A percentile compares a stretch with the other conserved stretches of the same genome.
Conservation (phyloP, 305 asterid genomes). For the Solanum hybrid region DNA sequence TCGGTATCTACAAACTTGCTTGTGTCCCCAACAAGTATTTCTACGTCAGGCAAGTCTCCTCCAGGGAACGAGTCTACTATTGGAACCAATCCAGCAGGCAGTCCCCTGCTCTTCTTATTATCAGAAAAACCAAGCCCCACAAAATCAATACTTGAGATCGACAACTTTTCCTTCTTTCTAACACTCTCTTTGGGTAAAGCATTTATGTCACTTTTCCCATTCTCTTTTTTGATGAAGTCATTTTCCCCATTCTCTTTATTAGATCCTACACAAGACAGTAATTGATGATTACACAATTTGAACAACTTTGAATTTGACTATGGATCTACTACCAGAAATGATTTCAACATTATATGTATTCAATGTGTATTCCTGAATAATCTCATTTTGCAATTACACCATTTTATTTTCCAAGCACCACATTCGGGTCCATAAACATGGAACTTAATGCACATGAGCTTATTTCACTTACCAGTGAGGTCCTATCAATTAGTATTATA, state of each 20-base stretch:
- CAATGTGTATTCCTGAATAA: background rate
- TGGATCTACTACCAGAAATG: background rate
- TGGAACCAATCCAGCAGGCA: slow-evolving; percentile 82
- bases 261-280: slow-evolving; percentile 19
- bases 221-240: slow-evolving; percentile 15
- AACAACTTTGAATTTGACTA: background rate
- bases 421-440: background rate
- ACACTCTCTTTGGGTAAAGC: slow-evolving; percentile 14
- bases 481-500: background rate
- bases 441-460: background rate
- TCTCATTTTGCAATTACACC: background rate
- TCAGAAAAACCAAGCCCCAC: slow-evolving; percentile 80
- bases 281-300: background rate
- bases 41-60: slow-evolving; percentile 72
- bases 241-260: slow-evolving; percentile 21
- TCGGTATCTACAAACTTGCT: slow-evolving; percentile 47
- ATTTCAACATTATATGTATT: background rate
- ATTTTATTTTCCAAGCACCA: background rate
- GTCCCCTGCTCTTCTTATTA: slow-evolving; percentile 53
- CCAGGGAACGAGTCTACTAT: slow-evolving; percentile 42
- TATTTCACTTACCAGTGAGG: background rate
- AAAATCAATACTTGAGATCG: slow-evolving; percentile 62
- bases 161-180: slow-evolving; percentile 31
- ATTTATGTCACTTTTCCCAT: slow-evolving; percentile 14
- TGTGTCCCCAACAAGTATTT: slow-evolving; percentile 64